A percentile compares a stretch with the other conserved stretches of the same genome.
Evolutionary conservation across 1,284 basidiomycete species (phyloP).

Genomic region (Amylostereum areolatum): DNA sequence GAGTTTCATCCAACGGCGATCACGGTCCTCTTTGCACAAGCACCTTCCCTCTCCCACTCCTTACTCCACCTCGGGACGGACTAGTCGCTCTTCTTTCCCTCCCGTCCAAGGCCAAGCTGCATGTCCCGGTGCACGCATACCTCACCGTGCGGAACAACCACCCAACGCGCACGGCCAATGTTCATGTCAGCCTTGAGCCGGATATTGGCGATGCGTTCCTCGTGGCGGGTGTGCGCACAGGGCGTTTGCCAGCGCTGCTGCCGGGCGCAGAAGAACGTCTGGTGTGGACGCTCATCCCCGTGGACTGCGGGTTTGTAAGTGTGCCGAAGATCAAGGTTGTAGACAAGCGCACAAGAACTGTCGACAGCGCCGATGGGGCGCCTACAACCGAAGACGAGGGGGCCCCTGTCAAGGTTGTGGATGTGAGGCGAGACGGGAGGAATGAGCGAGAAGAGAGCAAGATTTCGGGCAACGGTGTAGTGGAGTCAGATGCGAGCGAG

Average conservation of each 20-base stretch:
- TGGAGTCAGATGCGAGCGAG: too few species aligned
- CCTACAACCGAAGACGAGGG: slow-evolving; percentile 29
- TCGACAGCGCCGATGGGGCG: neutral
- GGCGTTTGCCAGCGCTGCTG: slow-evolving; percentile 59
- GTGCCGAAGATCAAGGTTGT: slow-evolving; percentile 54
- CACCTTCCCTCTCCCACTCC: slow-evolving; percentile 47
- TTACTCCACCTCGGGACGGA: slow-evolving; percentile 51
- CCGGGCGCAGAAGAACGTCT: slow-evolving; percentile 63
- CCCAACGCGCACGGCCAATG: slow-evolving; percentile 53
- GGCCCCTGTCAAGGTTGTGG: slow-evolving; percentile 45
- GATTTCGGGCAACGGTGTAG: too few species aligned
- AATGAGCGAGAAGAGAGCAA: slow-evolving; percentile 12
- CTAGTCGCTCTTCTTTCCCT: slow-evolving; percentile 60
- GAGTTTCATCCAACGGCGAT: slow-evolving; percentile 39
- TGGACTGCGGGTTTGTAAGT: slow-evolving; percentile 63
- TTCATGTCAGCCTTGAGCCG: slow-evolving; percentile 62
- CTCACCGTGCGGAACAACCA: slow-evolving; percentile 64
- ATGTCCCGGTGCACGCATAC: slow-evolving; percentile 48
- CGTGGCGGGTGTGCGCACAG: slow-evolving; percentile 61
- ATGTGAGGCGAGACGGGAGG: slow-evolving; percentile 38
- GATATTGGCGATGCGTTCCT: slow-evolving; percentile 64
- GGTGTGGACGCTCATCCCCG: slow-evolving; percentile 59
- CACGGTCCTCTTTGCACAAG: slow-evolving; percentile 41
- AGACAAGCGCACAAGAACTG: slow-evolving; percentile 41
- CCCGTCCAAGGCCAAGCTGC: slow-evolving; percentile 55